Evolutionary conservation across 2,329 filamentous ascomycete genomes (phyloP).

Genomic region (Aureobasidium musti): DNA sequence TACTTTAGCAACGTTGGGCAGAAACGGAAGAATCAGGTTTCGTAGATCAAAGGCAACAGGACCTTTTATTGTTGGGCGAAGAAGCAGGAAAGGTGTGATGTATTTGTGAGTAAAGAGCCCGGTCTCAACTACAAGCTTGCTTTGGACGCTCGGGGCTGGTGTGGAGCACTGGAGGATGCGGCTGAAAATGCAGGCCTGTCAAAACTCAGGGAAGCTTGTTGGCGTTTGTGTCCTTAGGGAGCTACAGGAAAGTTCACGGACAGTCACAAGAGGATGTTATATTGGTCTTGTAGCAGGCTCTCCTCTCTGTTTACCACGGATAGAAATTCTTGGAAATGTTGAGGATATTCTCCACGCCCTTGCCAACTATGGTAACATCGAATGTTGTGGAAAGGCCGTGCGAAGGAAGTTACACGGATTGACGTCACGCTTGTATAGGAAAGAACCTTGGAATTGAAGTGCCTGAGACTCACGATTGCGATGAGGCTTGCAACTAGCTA

Average conservation of each 20-base stretch:
- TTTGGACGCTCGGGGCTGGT: conserved; percentile 10
- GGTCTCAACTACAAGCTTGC: conserved; percentile 23
- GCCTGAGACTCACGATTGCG: neutral
- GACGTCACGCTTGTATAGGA: conserved; percentile 5
- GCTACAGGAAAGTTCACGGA: neutral
- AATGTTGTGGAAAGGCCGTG: conserved; percentile 1
- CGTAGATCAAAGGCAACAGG: neutral
- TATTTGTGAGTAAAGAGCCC: conserved; percentile 20
- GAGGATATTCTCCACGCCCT: conserved; percentile 18
- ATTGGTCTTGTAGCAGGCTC: conserved; percentile 10
- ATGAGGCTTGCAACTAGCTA: neutral
- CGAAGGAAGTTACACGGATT: conserved; percentile 8
- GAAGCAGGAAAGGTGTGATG: conserved; percentile 16
- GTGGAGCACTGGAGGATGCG: conserved; percentile 26
- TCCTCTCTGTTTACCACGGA: neutral
- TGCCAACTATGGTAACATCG: conserved; percentile 16
- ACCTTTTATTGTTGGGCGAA: conserved; percentile 25
- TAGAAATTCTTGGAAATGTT: conserved; percentile 24
- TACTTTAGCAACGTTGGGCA: conserved; percentile 1
- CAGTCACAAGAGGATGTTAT: neutral
- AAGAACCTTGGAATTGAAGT: neutral
- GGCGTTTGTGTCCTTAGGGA: neutral
- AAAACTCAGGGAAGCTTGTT: neutral
- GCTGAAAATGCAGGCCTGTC: conserved; percentile 22
- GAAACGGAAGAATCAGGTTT: neutral